Evolutionary conservation across 768 basidiomycete genomes (phyloP).

Genomic region (Boletus reticuloceps): DNA sequence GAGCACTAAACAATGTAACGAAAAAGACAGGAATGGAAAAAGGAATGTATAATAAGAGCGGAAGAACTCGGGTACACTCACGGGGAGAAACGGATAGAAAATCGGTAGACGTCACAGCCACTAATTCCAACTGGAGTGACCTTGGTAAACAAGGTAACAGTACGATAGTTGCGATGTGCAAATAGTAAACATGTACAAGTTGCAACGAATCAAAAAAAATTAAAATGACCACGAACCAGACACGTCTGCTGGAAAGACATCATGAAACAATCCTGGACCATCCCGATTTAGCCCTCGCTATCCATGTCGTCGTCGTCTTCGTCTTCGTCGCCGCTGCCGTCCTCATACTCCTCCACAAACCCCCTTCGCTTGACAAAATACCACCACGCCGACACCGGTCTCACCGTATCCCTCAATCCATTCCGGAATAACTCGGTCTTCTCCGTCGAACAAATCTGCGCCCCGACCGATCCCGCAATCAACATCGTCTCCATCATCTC

Average conservation of each 20-base stretch:
- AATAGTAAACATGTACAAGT: no score
- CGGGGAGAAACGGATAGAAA: no score
- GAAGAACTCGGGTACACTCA: no score
- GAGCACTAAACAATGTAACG: no score
- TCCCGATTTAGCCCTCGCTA: neutral
- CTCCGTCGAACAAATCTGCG: conserved; percentile 30
- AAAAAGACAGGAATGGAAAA: no score
- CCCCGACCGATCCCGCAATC: conserved; percentile 29
- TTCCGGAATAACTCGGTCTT: conserved; percentile 29
- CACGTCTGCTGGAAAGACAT: no score
- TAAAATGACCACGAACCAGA: no score
- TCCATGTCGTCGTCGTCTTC: neutral
- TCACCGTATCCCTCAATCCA: conserved; percentile 31
- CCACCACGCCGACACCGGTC: conserved; percentile 34
- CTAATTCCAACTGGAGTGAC: no score
- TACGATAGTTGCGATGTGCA: no score
- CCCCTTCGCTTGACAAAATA: conserved; percentile 17
- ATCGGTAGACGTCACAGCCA: no score
- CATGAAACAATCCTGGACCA: neutral
- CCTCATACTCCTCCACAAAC: neutral
- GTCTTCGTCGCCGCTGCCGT: neutral
- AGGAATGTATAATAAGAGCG: no score
- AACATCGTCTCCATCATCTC: conserved; percentile 24
- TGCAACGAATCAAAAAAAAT: neutral
- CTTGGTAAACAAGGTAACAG: no score